Percentiles rank a stretch among this genome's conserved stretches.
phyloP scores from a whole-genome alignment of 1,284 basidiomycete species.

The Stereum hirsutum region DNA sequence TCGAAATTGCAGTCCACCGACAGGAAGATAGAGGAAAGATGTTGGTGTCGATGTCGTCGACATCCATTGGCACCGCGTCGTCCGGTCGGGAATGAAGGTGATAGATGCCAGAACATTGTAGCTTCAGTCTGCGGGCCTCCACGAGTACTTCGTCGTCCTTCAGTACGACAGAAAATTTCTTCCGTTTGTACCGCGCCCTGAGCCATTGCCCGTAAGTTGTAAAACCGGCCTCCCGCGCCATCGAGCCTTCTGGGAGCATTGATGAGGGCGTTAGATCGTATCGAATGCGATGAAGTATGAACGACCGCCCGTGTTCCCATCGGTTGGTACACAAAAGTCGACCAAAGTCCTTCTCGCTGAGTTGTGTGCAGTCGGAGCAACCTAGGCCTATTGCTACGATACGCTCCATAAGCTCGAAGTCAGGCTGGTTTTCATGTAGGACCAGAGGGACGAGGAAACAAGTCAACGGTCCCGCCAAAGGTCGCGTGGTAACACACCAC shows the following conservation, averaged over 20 bases:
- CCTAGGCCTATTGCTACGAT: slow-evolving; percentile 41
- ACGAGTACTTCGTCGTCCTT: slow-evolving; percentile 55
- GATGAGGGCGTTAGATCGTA: slow-evolving; percentile 58
- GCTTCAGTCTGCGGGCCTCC: slow-evolving; percentile 35
- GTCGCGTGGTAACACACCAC: slow-evolving; percentile 52
- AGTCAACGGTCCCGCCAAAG: slow-evolving; percentile 37
- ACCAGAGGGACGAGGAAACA: slow-evolving; percentile 58
- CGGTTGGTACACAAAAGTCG: slow-evolving; percentile 42
- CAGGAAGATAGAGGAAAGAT: slow-evolving; percentile 48
- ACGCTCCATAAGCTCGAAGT: slow-evolving; percentile 45
- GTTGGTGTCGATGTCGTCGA: slow-evolving; percentile 1
- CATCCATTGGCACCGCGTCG: slow-evolving; percentile 5
- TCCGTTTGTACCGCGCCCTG: slow-evolving; percentile 37
- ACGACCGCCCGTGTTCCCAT: slow-evolving; percentile 44
- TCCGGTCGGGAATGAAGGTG: slow-evolving; percentile 18
- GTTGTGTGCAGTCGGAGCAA: slow-evolving; percentile 39
- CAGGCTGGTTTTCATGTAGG: slow-evolving; percentile 30
- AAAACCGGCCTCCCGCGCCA: slow-evolving; percentile 32
- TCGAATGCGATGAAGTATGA: slow-evolving; percentile 46
- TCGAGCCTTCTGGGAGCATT: slow-evolving; percentile 36
- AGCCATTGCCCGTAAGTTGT: slow-evolving; percentile 56
- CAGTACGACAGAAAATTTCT: too few relatives aligned
- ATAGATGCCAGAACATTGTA: slow-evolving; percentile 35
- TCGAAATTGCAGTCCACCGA: slow-evolving; percentile 38
- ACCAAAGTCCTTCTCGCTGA: slow-evolving; percentile 37